Conservation (phyloP, 2,329 filamentous ascomycete species). For the Aureobasidium sp. region DNA sequence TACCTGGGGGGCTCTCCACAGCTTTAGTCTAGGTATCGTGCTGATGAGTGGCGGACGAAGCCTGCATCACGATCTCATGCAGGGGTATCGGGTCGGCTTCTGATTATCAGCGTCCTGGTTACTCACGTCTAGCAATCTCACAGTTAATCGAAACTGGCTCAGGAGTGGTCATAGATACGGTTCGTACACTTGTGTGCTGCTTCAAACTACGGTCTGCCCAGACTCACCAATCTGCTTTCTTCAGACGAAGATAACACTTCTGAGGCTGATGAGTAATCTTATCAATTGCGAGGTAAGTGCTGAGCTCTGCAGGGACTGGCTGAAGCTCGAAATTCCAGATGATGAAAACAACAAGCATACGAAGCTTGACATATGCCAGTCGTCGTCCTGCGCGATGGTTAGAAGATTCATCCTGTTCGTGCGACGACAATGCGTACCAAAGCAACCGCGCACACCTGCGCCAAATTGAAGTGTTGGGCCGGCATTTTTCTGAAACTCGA, state of each 20-base stretch:
- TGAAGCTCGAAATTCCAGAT: conserved; percentile 26
- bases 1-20: neutral
- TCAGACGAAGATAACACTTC: conserved; percentile 21
- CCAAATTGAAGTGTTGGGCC: conserved; percentile 31
- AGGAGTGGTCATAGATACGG: neutral
- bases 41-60: neutral
- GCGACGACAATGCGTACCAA: conserved; percentile 21
- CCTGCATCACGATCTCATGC: neutral
- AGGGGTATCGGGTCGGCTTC: neutral
- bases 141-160: neutral
- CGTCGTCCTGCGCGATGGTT: conserved; percentile 16
- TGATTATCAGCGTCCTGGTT: neutral
- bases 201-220: neutral
- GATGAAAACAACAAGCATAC: conserved; percentile 22
- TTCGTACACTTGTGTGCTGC: neutral
- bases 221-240: neutral
- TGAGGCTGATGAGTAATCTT: conserved; percentile 24
- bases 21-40: neutral
- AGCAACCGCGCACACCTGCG: conserved; percentile 31
- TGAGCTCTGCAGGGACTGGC: conserved; percentile 19
- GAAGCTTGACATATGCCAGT: conserved; percentile 24
- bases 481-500: conserved; percentile 29
- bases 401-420: neutral
- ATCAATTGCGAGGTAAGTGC: conserved; percentile 21
- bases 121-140: neutral